A percentile compares a stretch with the other conserved stretches of the same genome.
phyloP scores from a whole-genome alignment of 148 eudicot genomes.

The Heliamphora exappendiculata region DNA sequence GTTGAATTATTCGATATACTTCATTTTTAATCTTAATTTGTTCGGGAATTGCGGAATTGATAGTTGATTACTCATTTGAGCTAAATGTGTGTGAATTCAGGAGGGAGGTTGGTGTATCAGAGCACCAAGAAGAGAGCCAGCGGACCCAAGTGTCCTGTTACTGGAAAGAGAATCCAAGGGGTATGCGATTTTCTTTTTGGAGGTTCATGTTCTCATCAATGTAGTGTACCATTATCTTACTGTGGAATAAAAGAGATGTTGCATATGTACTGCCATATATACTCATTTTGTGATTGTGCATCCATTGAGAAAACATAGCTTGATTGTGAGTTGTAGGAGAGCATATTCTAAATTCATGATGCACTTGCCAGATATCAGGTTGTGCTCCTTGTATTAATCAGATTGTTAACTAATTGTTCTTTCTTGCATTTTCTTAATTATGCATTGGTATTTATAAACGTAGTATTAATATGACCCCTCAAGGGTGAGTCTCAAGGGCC shows the following conservation, averaged over 20 bases:
- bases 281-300: background rate
- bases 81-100: slow-evolving; percentile 18
- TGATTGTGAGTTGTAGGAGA: background rate
- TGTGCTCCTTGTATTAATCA: background rate
- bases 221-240: background rate
- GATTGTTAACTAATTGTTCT: background rate
- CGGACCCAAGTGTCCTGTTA: slow-evolving; percentile 53
- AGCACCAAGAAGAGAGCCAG: slow-evolving; percentile 57
- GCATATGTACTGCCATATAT: background rate
- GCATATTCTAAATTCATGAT: background rate
- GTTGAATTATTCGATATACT: background rate
- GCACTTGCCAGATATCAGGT: background rate
- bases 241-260: background rate
- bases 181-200: slow-evolving; percentile 15
- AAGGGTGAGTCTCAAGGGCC: background rate
- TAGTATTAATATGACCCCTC: too few species aligned
- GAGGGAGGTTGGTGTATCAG: slow-evolving; percentile 50
- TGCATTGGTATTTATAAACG: background rate
- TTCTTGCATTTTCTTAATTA: background rate
- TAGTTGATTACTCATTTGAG: slow-evolving; percentile 7
- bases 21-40: background rate
- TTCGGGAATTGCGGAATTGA: background rate
- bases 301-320: background rate
- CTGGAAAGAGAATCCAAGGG: slow-evolving; percentile 57
- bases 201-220: background rate